Base-by-base conservation (phyloP, 192 early-diverging fungal species). In the Kappamyces sp. region DNA sequence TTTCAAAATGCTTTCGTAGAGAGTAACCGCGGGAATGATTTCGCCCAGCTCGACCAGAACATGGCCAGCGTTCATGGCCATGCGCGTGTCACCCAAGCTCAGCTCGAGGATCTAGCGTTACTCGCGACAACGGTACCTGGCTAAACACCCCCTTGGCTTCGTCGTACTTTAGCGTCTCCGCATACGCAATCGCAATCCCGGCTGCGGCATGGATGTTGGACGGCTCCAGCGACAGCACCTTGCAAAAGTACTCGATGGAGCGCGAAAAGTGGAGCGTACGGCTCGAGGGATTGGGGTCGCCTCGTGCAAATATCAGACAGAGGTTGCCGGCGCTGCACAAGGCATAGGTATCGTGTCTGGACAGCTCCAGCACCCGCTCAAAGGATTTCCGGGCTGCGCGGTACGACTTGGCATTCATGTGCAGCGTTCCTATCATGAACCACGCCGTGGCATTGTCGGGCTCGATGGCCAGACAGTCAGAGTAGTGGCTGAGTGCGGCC, bases 101-200 rank as follows among this genome's bases (percentile, higher is more conserved):
- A 33, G 4, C 7, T 22, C 70, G 60, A 39, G 62, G 59, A 36
- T 50, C 22, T 22, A 22, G 22, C 22, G 22, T 22, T 22, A 22
- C 22, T 22, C 22, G 22, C 22, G 22, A 0, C 22, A 22, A 22
- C 22, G 22, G 22, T 22, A 22, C 81, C 47, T 84, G 78, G 29
- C 71, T 80, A 63, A 91, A 88, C 4, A 88, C 62, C 9, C 74
- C 76, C 0, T 75, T 66, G 0, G 91, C 90, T 5, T 86, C 83
- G 3, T 68, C 59, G 5, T 77, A 62, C 34, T 69, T 60, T 0
- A 81, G 84, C 9, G 70, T 70, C 62, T 92, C 91, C 50, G 88
- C 90, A 54, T 93, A 63, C 3, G 84, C 78, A 46, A 95, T 90
- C 3, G 87, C 92, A 34, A 91, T 72, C 14, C 94, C 94, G 45